Evolutionary conservation across 2,329 filamentous ascomycete species (phyloP).

Genomic region (Leptographium wingfieldii): DNA sequence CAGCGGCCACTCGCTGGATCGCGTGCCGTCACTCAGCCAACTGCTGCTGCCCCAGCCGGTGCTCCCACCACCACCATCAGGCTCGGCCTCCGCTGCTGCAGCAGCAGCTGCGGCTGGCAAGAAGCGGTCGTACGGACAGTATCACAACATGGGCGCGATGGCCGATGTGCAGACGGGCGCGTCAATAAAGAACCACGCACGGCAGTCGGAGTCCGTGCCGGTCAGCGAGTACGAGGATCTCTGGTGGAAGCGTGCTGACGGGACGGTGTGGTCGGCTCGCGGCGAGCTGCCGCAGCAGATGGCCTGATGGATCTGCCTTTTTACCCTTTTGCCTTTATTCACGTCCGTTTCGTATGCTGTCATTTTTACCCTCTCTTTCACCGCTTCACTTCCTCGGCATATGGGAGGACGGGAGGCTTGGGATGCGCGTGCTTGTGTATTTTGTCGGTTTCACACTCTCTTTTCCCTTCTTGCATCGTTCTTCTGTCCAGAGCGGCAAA

Average conservation of each 20-base stretch:
- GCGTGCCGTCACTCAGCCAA: constrained; percentile 11
- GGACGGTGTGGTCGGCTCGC: constrained; percentile 9
- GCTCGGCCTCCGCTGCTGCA: neutral
- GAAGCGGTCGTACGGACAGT: constrained; percentile 12
- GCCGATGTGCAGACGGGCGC: constrained; percentile 1
- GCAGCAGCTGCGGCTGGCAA: constrained; percentile 1
- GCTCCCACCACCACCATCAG: neutral
- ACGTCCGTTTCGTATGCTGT: too few species aligned
- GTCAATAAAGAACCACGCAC: constrained; percentile 12
- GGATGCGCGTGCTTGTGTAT: too few species aligned
- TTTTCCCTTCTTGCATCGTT: too few species aligned
- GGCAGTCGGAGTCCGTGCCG: constrained; percentile 2
- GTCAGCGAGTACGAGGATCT: constrained; percentile 7
- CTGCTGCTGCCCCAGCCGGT: constrained; percentile 8
- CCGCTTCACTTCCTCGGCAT: too few species aligned
- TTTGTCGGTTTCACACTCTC: too few species aligned
- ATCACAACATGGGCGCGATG: constrained; percentile 8
- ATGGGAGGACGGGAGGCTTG: too few species aligned
- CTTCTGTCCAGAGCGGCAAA: too few species aligned
- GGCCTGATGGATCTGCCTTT: neutral
- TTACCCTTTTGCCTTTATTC: neutral
- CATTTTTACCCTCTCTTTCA: too few species aligned
- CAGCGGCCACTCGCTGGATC: constrained; percentile 6
- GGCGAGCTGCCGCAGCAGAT: constrained; percentile 5
- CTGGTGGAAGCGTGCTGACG: constrained; percentile 14